Conservation (phyloP, 208 protist species). For the Leishmania guyanensis region DNA sequence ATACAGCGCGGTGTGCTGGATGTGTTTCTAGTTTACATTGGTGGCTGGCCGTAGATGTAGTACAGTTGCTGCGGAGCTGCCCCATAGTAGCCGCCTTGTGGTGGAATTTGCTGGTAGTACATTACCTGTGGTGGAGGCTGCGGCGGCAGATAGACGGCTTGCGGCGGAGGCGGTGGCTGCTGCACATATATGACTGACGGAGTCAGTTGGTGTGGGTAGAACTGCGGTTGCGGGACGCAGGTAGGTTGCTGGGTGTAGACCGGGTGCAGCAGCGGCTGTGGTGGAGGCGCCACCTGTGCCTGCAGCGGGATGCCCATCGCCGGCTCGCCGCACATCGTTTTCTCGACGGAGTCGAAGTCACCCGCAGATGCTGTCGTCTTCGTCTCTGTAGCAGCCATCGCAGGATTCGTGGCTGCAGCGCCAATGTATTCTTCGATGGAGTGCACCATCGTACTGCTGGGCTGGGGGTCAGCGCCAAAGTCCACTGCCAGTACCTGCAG, state of each 20-base stretch:
- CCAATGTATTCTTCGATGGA: slow-evolving; percentile 30
- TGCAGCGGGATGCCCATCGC: slow-evolving; percentile 14
- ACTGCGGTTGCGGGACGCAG: slow-evolving; percentile 12
- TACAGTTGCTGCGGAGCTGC: not conserved
- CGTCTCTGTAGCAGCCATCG: slow-evolving; percentile 11
- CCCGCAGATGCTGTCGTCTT: not conserved
- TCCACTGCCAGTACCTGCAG: slow-evolving; percentile 71
- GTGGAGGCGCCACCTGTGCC: slow-evolving; percentile 3
- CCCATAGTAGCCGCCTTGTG: slow-evolving; percentile 7
- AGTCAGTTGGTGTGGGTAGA: slow-evolving; percentile 10
- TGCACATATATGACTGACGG: slow-evolving; percentile 4
- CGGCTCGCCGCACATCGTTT: slow-evolving; percentile 8
- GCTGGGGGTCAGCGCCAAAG: slow-evolving; percentile 52
- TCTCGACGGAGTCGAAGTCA: slow-evolving; percentile 7
- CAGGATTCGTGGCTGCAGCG: slow-evolving; percentile 7
- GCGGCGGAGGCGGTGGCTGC: slow-evolving; percentile 4
- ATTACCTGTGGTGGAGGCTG: slow-evolving; percentile 4
- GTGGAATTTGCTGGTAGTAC: slow-evolving; percentile 16
- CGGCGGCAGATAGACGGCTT: not conserved
- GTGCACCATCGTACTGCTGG: slow-evolving; percentile 8
- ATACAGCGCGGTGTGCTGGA: not conserved
- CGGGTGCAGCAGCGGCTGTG: not conserved
- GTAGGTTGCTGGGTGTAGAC: slow-evolving; percentile 25
- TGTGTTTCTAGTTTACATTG: not conserved
- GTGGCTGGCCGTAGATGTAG: slow-evolving; percentile 13